These are phyloP conservation scores for Suillus subaureus DNA, from an alignment of 768 basidiomycete species.

Conservation along the genomic window DNA sequence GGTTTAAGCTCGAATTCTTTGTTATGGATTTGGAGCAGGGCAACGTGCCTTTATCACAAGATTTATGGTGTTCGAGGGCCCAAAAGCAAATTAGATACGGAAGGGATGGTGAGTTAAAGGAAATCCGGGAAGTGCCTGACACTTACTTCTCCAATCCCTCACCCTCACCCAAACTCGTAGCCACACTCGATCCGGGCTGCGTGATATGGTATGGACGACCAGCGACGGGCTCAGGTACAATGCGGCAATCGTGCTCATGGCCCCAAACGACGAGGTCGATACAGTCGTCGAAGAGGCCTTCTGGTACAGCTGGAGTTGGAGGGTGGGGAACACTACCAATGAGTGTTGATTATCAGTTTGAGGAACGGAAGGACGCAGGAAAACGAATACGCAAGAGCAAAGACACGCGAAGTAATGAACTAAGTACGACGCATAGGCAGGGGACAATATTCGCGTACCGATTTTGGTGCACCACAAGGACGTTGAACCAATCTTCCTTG, in stretches of 20 bases:
- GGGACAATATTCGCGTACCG: constrained; percentile 49
- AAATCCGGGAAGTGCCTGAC: background rate
- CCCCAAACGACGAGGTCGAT: constrained; percentile 96
- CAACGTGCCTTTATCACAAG: constrained; percentile 71
- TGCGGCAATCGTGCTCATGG: constrained; percentile 97
- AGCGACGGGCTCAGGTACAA: constrained; percentile 86
- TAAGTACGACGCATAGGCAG: background rate
- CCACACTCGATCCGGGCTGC: constrained; percentile 94
- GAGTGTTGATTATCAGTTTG: background rate
- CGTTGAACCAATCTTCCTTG: constrained; percentile 93
- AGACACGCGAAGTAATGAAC: background rate
- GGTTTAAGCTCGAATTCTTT: constrained; percentile 87
- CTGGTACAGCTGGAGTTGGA: constrained; percentile 92
- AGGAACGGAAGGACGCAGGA: background rate
- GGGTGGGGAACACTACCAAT: constrained; percentile 83
- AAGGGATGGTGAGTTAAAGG: background rate
- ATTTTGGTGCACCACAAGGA: constrained; percentile 94
- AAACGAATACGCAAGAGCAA: background rate
- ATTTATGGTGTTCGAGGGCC: background rate
- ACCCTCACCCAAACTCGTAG: constrained; percentile 92
- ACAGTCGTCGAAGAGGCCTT: constrained; percentile 96
- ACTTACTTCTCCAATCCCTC: constrained; percentile 87
- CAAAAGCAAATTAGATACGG: background rate
- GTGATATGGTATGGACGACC: constrained; percentile 90
- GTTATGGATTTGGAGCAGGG: constrained; percentile 83